These are phyloP conservation scores for Arabis alpina DNA, from an alignment of 345 rosid species.

Conservation along the genomic window DNA sequence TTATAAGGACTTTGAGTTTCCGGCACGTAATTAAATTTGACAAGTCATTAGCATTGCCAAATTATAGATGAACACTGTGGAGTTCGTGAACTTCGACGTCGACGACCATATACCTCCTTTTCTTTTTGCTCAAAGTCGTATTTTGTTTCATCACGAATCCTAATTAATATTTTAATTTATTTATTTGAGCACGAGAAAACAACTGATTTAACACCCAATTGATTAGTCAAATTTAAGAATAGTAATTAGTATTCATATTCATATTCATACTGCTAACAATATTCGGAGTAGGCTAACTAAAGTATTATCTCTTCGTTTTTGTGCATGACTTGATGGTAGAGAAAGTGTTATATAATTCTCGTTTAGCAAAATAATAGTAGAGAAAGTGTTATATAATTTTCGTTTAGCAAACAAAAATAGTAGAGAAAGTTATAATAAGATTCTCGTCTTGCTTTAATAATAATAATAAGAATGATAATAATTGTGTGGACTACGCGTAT, in stretches of 20 bases:
- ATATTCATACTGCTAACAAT: neutral
- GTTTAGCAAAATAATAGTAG: too few relatives aligned
- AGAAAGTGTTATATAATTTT: too few relatives aligned
- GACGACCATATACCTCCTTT: neutral
- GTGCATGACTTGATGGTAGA: neutral
- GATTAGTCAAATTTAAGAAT: neutral
- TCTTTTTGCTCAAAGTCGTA: neutral
- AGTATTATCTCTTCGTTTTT: neutral
- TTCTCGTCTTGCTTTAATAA: too few relatives aligned
- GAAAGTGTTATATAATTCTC: too few relatives aligned
- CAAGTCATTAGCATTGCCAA: constrained; percentile 19
- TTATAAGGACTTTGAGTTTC: neutral
- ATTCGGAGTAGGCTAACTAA: neutral
- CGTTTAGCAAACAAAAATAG: too few relatives aligned
- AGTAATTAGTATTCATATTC: neutral
- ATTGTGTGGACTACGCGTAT: neutral
- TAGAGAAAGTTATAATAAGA: too few relatives aligned
- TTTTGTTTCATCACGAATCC: constrained; percentile 19
- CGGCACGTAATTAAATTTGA: constrained; percentile 14
- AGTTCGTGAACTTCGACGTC: constrained; percentile 3
- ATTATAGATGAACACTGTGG: constrained; percentile 3
- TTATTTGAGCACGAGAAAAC: neutral
- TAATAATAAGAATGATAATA: too few relatives aligned
- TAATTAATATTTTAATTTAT: neutral
- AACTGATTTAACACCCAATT: neutral